Evolutionary conservation across 805 yeast genomes (phyloP), one percentile per base, ranked within the genome.

Genomic region (Lachancea fermentati): DNA sequence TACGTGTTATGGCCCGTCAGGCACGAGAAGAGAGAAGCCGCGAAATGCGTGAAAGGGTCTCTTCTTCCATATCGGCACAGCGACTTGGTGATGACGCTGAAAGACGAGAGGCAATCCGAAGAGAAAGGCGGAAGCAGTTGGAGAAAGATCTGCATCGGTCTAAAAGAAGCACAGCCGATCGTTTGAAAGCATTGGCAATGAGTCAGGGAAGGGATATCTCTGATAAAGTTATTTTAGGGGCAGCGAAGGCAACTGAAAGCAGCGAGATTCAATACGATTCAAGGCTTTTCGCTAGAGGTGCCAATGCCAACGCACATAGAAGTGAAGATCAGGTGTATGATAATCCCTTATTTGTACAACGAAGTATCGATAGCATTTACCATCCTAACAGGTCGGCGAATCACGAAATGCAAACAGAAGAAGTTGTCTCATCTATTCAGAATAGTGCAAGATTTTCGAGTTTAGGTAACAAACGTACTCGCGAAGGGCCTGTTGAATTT

Each of bases 251-350:
- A 1, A 51, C 68, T 7, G 53, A 54, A 7, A 46, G 56, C 5
- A 44, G 59, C 1, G 80, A 73, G 33, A 61, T 68, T 2, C 68
- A 68, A 37, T 77, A 76, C 49, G 91, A 82, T 51, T 68, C 85
- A 0, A 66, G 85, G 22, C 55, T 82, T 25, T 80, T 71, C 47
- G 58, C 73, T 7, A 69, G 68, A 19, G 73, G 73, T 2, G 60
- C 75, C 2, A 67, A 67, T 29, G 54, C 66, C 1, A 40, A 49
- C n/a, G 48, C 51, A 3, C 46, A 41, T 15, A 51, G 51, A 34
- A 51, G 52, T 24, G 74, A 68, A 19, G 79, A 72, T 37, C 78
- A 73, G 49, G 61, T 77, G 3, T 81, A 81, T 49, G 82, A 78
- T 45, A 68, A 58, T 37, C 79, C 86, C 1, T 56, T 82, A 18